Conservation (phyloP, 768 basidiomycete species). For the Kwoniella sp. region DNA sequence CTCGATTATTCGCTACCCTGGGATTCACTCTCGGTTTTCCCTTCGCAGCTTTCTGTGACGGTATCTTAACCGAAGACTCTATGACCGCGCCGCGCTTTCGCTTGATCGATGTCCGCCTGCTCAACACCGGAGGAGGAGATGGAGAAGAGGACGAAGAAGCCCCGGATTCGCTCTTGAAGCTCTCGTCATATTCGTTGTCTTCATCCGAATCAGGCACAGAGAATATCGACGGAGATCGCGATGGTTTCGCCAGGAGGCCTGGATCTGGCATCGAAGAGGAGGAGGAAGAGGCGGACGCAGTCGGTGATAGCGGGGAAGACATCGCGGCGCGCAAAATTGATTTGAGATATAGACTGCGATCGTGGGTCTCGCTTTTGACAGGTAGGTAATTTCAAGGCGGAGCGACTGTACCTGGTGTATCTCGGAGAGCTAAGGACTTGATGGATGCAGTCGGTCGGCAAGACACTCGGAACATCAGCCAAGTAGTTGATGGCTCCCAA, state of each 20-base stretch:
- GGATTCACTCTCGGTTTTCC: neutral
- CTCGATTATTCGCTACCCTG: neutral
- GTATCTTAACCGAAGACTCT: too few species aligned
- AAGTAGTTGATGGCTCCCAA: too few species aligned
- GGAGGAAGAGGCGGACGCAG: neutral
- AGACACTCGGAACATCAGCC: too few species aligned
- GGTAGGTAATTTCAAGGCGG: too few species aligned
- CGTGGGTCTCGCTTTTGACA: too few species aligned
- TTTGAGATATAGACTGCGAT: too few species aligned
- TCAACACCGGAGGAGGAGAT: neutral
- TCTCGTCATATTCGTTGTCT: neutral
- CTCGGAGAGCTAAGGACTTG: too few species aligned
- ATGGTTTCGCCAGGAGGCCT: too few species aligned
- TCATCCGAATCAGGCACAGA: conserved; percentile 18
- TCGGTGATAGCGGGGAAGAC: neutral
- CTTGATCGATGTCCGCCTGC: conserved; percentile 3
- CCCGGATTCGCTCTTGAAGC: conserved; percentile 7
- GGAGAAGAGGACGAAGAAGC: conserved; percentile 4
- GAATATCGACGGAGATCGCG: conserved; percentile 19
- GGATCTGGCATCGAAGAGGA: too few species aligned
- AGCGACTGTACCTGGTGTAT: too few species aligned
- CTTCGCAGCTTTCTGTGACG: neutral
- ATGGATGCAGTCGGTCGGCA: too few species aligned
- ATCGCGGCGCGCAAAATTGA: neutral
- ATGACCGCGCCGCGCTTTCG: conserved; percentile 13